Evolutionary conservation across 768 basidiomycete genomes (phyloP).

Genomic region (Collybia mongolica): DNA sequence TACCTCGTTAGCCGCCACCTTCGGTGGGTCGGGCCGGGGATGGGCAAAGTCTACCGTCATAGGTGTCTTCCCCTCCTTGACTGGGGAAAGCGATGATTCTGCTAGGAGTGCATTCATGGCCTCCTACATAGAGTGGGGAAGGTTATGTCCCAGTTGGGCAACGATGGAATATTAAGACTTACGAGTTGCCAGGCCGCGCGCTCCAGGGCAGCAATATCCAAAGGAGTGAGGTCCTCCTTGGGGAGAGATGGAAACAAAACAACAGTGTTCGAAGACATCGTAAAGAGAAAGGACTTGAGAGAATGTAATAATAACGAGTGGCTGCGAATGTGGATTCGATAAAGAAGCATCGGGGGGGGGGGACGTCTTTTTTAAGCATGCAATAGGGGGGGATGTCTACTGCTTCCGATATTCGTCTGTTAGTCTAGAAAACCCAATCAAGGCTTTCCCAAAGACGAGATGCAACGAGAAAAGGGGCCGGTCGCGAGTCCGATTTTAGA

Average conservation of each 20-base stretch:
- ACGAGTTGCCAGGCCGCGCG: slow-evolving; percentile 2
- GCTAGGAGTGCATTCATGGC: not conserved
- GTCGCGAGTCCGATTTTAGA: too few relatives aligned
- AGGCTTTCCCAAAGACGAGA: too few relatives aligned
- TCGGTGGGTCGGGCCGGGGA: not conserved
- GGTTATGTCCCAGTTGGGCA: not conserved
- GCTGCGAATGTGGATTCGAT: not conserved
- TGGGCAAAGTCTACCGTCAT: not conserved
- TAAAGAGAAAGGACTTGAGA: not conserved
- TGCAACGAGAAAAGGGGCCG: too few relatives aligned
- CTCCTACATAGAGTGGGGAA: not conserved
- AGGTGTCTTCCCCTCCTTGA: not conserved
- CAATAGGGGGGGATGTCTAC: not conserved
- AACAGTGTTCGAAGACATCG: not conserved
- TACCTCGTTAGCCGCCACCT: too few relatives aligned
- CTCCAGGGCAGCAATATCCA: not conserved
- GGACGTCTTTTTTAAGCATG: not conserved
- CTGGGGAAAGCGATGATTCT: not conserved
- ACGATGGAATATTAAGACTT: not conserved
- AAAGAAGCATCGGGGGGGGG: not conserved
- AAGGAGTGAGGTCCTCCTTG: not conserved
- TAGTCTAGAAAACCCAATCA: too few relatives aligned
- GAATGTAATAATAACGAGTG: not conserved
- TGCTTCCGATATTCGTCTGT: too few relatives aligned
- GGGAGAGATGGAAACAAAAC: not conserved